phyloP scores from a whole-genome alignment of 2,329 filamentous ascomycete species.

The Penicillium paneum region DNA sequence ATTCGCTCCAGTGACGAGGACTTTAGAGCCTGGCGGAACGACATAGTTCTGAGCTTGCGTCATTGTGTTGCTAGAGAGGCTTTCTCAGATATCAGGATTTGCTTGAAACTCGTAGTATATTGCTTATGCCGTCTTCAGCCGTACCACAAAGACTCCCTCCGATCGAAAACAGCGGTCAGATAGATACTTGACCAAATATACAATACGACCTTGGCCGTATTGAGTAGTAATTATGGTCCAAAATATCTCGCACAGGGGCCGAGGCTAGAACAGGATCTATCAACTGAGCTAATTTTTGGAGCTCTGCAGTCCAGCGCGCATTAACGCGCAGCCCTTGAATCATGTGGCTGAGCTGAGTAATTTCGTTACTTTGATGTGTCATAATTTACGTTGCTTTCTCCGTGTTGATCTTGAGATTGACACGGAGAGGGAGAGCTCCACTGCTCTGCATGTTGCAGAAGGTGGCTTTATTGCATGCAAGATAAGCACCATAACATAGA shows the following conservation, averaged over 20 bases:
- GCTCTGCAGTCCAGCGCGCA: not conserved
- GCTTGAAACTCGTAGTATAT: not conserved
- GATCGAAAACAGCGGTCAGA: not conserved
- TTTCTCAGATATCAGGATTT: not conserved
- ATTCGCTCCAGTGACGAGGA: conserved; percentile 49
- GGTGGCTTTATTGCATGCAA: not conserved
- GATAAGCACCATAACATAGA: not conserved
- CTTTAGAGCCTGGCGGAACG: conserved; percentile 29
- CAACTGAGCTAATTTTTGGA: not conserved
- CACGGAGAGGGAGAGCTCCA: not conserved
- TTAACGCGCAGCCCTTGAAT: not conserved
- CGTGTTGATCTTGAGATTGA: not conserved
- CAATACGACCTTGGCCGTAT: too few relatives aligned
- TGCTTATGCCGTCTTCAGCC: not conserved
- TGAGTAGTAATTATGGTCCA: not conserved
- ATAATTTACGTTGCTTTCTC: not conserved
- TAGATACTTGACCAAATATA: too few relatives aligned
- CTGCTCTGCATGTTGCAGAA: not conserved
- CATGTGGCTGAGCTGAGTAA: not conserved
- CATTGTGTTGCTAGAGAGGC: not conserved
- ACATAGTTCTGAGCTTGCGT: not conserved
- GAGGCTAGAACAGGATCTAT: not conserved
- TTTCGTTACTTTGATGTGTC: not conserved
- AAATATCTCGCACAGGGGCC: too few relatives aligned
- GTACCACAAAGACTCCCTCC: too few relatives aligned